Base-by-base conservation (phyloP, 2,329 filamentous ascomycete genomes). In the Phialocephala sp. region DNA sequence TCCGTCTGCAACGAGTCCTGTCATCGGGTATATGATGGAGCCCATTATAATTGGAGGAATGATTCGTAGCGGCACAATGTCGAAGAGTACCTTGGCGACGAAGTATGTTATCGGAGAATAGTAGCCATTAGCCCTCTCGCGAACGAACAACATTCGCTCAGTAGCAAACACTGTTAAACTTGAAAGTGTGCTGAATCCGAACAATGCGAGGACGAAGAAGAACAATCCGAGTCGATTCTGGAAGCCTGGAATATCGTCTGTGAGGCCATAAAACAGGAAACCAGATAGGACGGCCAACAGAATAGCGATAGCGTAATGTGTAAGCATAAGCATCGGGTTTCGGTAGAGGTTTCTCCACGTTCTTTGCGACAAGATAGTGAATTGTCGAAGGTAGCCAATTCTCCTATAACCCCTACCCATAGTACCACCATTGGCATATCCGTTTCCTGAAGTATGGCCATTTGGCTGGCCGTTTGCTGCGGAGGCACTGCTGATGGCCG, bases 341-440 rank as follows among this genome's bases (percentile, higher is more conserved):
- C 95, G 89, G 81, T 99, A 98, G 8, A 99, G 84, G 76, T 99
- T 99, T 76, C 91, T 93, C 94, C 94, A 99, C 0, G 95, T 99
- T 55, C 95, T 88, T 73, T 89, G 86, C 0, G 94, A 97, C 14
- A 99, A 83, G 72, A 99, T 97, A 62, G 89, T 76, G 78, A 99
- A 98, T 78, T 99, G 95, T 52, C 90, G 85, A 9, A 85, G 74
- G 71, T 94, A 89, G 56, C 94, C 89, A 64, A 97, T 85, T 66
- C 95, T 92, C 64, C 88, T 87, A 78, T 96, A 97, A 20, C 92
- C 91, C 75, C 88, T 91, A 68, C 94, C 88, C 71, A 93, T 87
- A 9, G 85, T 85, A 60, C 84, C 85, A 32, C 79, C 76, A 68
- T 83, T 80, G 12, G 73, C 75, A n/a, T 80, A 75, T 50, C 84